A percentile compares a stretch with the other conserved stretches of the same genome.
Evolutionary conservation across 1,284 basidiomycete genomes (phyloP).

Genomic region (Moniliophthora roreri): DNA sequence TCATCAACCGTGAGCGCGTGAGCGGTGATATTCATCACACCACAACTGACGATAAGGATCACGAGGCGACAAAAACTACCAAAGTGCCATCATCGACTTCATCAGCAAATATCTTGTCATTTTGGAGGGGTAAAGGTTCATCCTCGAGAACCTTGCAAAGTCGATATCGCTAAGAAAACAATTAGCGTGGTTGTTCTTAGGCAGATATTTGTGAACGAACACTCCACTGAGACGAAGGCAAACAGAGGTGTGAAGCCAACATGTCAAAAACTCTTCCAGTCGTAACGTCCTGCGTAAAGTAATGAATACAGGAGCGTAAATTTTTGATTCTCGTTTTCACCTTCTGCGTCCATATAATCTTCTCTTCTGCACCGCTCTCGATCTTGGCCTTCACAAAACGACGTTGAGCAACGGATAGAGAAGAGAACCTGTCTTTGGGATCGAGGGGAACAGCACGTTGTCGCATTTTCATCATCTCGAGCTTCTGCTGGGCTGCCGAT

Average conservation of each 20-base stretch:
- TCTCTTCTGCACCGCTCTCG: slow-evolving; percentile 31
- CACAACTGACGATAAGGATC: too few species aligned
- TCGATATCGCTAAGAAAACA: slow-evolving; percentile 7
- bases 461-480: slow-evolving; percentile 72
- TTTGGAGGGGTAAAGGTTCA: slow-evolving; percentile 5
- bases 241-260: slow-evolving; percentile 34
- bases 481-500: slow-evolving; percentile 50
- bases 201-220: neutral
- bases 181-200: neutral
- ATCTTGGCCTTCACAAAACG: slow-evolving; percentile 50
- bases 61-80: slow-evolving; percentile 6
- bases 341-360: slow-evolving; percentile 69
- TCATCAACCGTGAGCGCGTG: too few species aligned
- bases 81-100: slow-evolving; percentile 18
- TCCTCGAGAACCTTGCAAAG: slow-evolving; percentile 8
- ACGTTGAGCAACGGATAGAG: slow-evolving; percentile 51
- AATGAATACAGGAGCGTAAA: too few species aligned
- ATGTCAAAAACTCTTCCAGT: slow-evolving; percentile 52
- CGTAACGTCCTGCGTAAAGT: slow-evolving; percentile 33
- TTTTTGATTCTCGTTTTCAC: too few species aligned
- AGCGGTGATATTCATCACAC: too few species aligned
- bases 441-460: slow-evolving; percentile 66
- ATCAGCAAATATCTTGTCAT: slow-evolving; percentile 12
- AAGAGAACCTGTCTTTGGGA: slow-evolving; percentile 46
- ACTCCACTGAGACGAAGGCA: slow-evolving; percentile 23